Evolutionary conservation across 305 asterid genomes (phyloP).

Genomic region (Coffea humblotiana): DNA sequence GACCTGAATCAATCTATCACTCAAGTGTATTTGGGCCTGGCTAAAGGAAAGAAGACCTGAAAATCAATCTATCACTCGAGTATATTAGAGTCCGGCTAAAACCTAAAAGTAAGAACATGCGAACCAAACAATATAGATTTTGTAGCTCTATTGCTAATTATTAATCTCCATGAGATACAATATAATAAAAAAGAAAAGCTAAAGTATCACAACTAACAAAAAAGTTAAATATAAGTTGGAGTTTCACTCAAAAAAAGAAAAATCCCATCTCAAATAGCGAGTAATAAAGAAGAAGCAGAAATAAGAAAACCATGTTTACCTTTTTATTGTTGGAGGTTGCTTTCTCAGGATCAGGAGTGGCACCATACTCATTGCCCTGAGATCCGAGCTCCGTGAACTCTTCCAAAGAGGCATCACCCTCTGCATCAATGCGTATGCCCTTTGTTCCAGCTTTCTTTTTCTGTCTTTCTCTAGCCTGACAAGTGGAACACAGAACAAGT

Average conservation of each 20-base stretch:
- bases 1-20: background rate
- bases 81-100: background rate
- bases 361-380: conserved; percentile 52
- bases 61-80: background rate
- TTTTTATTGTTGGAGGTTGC: conserved; percentile 63
- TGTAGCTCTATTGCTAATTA: no score
- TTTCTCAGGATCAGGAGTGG: conserved; percentile 50
- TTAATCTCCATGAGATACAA: background rate
- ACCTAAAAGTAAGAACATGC: background rate
- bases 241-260: background rate
- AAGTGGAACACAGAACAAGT: conserved; percentile 15
- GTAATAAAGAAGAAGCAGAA: background rate
- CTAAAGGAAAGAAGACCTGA: background rate
- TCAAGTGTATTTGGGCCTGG: background rate
- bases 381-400: conserved; percentile 53
- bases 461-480: conserved; percentile 89
- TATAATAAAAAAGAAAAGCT: background rate
- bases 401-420: conserved; percentile 86
- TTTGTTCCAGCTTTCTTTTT: conserved; percentile 73
- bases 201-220: background rate
- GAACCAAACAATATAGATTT: background rate
- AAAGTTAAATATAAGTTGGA: background rate
- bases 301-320: conserved; percentile 38
- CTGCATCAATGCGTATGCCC: conserved; percentile 83
- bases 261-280: background rate